These are phyloP conservation scores for Sclerotinia trifoliorum DNA, from an alignment of 2,329 filamentous ascomycete species.

Conservation along the genomic window DNA sequence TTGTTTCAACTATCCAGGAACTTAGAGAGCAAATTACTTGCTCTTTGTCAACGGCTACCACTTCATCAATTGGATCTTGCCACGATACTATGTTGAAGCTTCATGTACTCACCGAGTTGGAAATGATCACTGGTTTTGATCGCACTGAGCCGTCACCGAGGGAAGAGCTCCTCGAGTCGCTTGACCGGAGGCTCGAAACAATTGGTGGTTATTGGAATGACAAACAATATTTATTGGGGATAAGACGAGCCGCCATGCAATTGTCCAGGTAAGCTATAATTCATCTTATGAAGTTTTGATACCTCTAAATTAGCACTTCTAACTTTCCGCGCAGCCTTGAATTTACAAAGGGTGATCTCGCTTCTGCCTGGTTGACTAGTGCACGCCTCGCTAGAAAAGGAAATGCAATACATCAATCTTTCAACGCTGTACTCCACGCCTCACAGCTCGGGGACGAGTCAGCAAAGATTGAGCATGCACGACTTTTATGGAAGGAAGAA, in stretches of 20 bases:
- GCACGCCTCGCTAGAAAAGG: conserved; percentile 84
- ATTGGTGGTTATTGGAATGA: conserved; percentile 86
- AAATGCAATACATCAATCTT: conserved; percentile 80
- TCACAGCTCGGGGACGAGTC: conserved; percentile 79
- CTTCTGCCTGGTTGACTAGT: conserved; percentile 79
- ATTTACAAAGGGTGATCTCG: conserved; percentile 72
- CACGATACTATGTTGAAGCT: conserved; percentile 84
- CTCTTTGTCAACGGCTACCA: conserved; percentile 72
- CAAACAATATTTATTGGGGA: conserved; percentile 88
- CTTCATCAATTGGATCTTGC: conserved; percentile 76
- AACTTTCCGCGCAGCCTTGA: conserved; percentile 41
- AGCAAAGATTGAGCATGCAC: conserved; percentile 90
- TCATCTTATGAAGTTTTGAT: not conserved
- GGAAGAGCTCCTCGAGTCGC: conserved; percentile 49
- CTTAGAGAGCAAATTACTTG: conserved; percentile 70
- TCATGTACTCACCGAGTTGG: conserved; percentile 84
- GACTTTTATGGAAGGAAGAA: conserved; percentile 88
- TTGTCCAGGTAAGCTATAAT: conserved; percentile 58
- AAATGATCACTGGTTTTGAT: conserved; percentile 62
- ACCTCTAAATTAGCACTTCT: conserved; percentile 31
- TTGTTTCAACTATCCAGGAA: conserved; percentile 57
- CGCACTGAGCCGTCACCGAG: conserved; percentile 36
- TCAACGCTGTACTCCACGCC: conserved; percentile 90
- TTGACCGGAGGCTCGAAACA: conserved; percentile 80
- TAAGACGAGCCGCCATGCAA: conserved; percentile 85